Base-by-base conservation (phyloP, 1,284 basidiomycete genomes). In the Trichosporon coremiiforme region DNA sequence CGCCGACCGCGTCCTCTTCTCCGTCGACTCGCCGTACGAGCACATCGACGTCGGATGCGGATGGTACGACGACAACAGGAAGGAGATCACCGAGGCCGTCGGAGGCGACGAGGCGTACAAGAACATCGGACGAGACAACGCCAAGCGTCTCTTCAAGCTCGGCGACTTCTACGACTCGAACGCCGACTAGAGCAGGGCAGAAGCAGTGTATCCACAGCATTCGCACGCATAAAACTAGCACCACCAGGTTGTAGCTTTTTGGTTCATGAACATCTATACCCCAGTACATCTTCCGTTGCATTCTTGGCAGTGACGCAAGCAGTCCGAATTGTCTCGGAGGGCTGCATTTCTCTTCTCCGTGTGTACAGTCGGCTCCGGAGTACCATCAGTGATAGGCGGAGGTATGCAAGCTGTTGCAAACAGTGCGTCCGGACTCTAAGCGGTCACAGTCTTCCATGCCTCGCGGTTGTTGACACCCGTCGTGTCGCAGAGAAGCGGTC, bases 21-120 rank as follows among this genome's bases (percentile, higher is more conserved):
- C 80, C 6, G 78, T 80, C 72, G 80, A 81, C 76, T 80, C 79
- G 69, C 80, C 80, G 6, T 81, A 80, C 71, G 80, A 81, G 68
- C 74, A 75, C 68, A 79, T 81, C 45, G 80, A 81, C 63, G 73
- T 73, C 22, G 80, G 77, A 7, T 80, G 78, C 74, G 73, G 69
- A 50, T 81, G 80, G 80, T 80, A 79, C 71, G 75, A 77, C 68
- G 62, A 63, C 50, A 62, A 73, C 41, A 55, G 38, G 47, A 64
- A 70, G 35, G 36, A 50, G 36, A 71, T 73, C 53, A 62, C 64
- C 36, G 50, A 69, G 68, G 72, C 72, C 10, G 68, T 73, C 20
- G 72, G 72, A 12, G 66, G 68, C 20, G 72, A 73, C 64, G 60
- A 69, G 68, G 70, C 68, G 8, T 71, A 73, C 64, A 65, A 69